Evolutionary conservation across 2,329 filamentous ascomycete species (phyloP).

Genomic region (Epicoccum nigrum): DNA sequence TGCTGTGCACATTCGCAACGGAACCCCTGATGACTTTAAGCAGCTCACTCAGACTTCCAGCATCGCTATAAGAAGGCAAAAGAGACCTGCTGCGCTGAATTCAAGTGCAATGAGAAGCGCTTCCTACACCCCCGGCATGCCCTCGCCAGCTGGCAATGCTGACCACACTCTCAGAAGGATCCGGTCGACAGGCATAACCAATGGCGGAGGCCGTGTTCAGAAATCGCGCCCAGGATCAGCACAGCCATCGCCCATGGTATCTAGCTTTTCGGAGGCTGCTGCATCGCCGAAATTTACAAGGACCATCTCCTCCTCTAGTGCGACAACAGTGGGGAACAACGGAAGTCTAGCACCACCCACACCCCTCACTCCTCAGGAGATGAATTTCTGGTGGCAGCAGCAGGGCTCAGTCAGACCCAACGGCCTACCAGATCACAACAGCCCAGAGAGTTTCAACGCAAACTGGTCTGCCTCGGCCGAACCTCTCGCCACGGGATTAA

Average conservation of each 20-base stretch:
- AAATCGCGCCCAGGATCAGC: conserved; percentile 53
- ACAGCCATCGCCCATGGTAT: conserved; percentile 56
- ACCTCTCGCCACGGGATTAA: conserved; percentile 38
- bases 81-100: conserved; percentile 49
- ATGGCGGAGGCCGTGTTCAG: conserved; percentile 53
- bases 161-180: conserved; percentile 55
- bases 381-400: conserved; percentile 51
- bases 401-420: conserved; percentile 39
- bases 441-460: conserved; percentile 46
- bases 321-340: conserved; percentile 42
- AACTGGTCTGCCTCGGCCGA: conserved; percentile 49
- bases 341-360: conserved; percentile 56
- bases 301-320: conserved; percentile 46
- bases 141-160: conserved; percentile 46
- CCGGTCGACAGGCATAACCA: conserved; percentile 54
- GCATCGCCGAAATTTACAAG: conserved; percentile 54
- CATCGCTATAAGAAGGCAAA: conserved; percentile 51
- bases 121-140: conserved; percentile 51
- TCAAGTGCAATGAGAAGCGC: conserved; percentile 50
- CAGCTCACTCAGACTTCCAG: conserved; percentile 48
- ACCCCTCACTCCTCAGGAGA: conserved; percentile 53
- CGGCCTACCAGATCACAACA: conserved; percentile 47
- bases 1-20: conserved; percentile 46
- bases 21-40: conserved; percentile 44
- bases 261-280: conserved; percentile 55